phyloP scores from a whole-genome alignment of 2,329 filamentous ascomycete species.

The Paracoccidioides brasiliensis region DNA sequence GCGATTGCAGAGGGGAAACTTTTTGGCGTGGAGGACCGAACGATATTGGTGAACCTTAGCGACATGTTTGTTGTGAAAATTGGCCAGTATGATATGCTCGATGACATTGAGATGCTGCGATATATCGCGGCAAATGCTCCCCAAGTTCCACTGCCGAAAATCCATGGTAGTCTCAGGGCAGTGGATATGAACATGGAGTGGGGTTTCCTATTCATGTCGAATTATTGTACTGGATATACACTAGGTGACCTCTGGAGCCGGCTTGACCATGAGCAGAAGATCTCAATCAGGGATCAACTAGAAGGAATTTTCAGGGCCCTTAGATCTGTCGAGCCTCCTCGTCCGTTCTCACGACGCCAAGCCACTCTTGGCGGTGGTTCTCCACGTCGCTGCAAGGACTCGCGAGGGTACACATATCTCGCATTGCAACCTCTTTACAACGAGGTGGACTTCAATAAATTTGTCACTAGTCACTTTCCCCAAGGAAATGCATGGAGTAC shows the following conservation, averaged over 20 bases:
- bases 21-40: background rate
- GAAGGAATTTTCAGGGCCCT: background rate
- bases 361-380: background rate
- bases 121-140: background rate
- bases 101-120: background rate
- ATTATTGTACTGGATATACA: background rate
- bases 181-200: background rate
- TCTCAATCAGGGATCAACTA: background rate
- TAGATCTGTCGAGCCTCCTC: background rate
- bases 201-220: background rate
- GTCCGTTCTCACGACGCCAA: background rate
- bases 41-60: background rate
- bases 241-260: background rate
- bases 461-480: background rate
- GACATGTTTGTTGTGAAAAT: background rate
- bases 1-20: background rate
- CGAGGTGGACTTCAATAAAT: background rate
- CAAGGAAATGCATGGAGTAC: background rate
- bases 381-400: background rate
- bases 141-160: background rate
- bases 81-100: background rate
- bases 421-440: background rate
- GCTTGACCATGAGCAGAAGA: background rate
- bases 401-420: background rate
- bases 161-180: background rate